Conservation (phyloP, 148 eudicot genomes). For the Dianthus caryophyllus region DNA sequence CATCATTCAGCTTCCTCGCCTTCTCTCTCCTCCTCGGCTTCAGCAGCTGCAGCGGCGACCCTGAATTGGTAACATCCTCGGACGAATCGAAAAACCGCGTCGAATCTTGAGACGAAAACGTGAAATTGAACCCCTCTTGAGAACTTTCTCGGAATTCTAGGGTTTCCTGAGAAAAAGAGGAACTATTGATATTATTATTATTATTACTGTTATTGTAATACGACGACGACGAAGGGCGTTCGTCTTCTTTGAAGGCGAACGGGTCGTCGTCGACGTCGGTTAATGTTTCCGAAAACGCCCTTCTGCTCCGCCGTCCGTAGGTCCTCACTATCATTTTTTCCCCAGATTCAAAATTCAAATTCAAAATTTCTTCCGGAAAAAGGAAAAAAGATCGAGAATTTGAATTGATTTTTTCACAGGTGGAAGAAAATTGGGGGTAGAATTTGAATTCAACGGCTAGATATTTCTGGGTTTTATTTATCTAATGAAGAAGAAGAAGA, state of each 20-base stretch:
- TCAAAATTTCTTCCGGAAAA: not conserved
- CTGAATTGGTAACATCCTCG: slow-evolving; percentile 22
- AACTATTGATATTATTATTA: not conserved
- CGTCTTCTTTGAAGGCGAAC: slow-evolving; percentile 28
- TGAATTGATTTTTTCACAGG: not conserved
- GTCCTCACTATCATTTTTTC: slow-evolving; percentile 65
- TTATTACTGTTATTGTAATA: slow-evolving; percentile 1
- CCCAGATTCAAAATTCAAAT: not conserved
- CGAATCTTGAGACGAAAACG: slow-evolving; percentile 64
- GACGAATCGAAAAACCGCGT: slow-evolving; percentile 42
- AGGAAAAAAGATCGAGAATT: slow-evolving; percentile 10
- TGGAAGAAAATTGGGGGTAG: not conserved
- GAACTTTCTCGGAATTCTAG: slow-evolving; percentile 32
- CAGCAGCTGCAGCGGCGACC: slow-evolving; percentile 27
- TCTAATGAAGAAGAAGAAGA: slow-evolving; percentile 12
- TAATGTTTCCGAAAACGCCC: slow-evolving; percentile 34
- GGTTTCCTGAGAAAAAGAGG: slow-evolving; percentile 23
- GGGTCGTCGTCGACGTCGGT: slow-evolving; percentile 41
- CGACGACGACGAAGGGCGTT: slow-evolving; percentile 7
- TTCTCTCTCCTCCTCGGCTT: slow-evolving; percentile 29
- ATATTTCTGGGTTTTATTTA: not conserved
- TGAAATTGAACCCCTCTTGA: slow-evolving; percentile 40
- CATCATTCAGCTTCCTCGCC: slow-evolving; percentile 31
- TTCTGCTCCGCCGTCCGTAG: slow-evolving; percentile 59
- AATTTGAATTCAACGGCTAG: slow-evolving; percentile 6